phyloP scores from a whole-genome alignment of 768 basidiomycete species.

The Strobilomyces dryophilus region DNA sequence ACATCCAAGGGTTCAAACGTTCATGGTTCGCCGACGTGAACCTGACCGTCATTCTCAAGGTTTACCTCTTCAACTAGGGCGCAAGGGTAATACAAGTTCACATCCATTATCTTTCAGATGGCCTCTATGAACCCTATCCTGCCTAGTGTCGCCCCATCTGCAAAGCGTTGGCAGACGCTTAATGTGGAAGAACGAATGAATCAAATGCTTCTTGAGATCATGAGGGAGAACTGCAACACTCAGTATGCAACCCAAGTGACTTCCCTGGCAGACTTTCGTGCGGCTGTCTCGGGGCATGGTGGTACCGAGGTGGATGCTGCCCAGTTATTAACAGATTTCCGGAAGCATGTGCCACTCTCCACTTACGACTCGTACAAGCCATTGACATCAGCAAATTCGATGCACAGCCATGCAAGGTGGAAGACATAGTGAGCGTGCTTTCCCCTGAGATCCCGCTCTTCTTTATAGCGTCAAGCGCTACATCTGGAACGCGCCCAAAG shows the following conservation, averaged over 20 bases:
- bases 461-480: constrained; percentile 9
- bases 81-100: too few relatives aligned
- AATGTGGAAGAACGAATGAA: background rate
- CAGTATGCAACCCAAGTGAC: background rate
- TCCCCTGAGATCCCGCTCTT: constrained; percentile 2
- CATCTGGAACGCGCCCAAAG: constrained; percentile 10
- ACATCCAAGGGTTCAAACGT: too few relatives aligned
- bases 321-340: background rate
- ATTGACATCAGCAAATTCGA: constrained; percentile 11
- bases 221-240: background rate
- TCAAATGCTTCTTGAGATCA: background rate
- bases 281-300: background rate
- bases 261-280: background rate
- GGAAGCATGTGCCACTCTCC: background rate
- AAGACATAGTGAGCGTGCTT: constrained; percentile 2
- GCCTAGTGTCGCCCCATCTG: background rate
- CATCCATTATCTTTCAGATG: too few relatives aligned
- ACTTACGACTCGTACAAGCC: constrained; percentile 13
- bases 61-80: too few relatives aligned
- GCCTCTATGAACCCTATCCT: background rate
- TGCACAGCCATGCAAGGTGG: constrained; percentile 13
- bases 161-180: background rate
- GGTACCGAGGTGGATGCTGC: background rate
- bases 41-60: too few relatives aligned
- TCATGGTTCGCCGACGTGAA: too few relatives aligned